phyloP scores from a whole-genome alignment of 306 rosid genomes.

The Parietaria judaica region DNA sequence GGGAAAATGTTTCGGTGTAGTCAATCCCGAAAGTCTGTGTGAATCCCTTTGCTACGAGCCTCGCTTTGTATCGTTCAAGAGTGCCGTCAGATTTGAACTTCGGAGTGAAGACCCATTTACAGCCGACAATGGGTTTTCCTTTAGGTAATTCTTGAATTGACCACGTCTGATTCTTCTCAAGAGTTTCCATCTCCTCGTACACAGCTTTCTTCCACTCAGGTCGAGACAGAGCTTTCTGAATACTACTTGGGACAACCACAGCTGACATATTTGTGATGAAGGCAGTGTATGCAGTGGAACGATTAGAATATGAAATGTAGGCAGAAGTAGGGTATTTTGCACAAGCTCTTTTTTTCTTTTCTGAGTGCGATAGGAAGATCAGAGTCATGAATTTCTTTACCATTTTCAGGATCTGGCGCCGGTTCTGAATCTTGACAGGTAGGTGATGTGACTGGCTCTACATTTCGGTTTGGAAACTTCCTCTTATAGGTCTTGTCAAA shows the following conservation, averaged over 20 bases:
- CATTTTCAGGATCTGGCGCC: not conserved
- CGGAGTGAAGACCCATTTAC: not conserved
- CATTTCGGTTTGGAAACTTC: no score
- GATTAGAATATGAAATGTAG: not conserved
- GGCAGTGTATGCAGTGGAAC: not conserved
- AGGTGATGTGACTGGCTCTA: not conserved
- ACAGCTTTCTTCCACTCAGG: not conserved
- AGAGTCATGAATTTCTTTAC: not conserved
- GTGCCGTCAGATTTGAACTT: not conserved
- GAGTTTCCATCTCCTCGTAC: not conserved
- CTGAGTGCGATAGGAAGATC: not conserved
- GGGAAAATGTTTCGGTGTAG: not conserved
- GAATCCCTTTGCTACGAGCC: constrained; percentile 1
- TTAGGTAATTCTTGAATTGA: not conserved
- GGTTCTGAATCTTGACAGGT: not conserved
- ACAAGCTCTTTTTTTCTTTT: not conserved
- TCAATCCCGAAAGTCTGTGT: constrained; percentile 10
- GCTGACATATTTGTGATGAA: not conserved
- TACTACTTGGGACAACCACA: not conserved
- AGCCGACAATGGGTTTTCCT: not conserved
- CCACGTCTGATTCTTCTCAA: not conserved
- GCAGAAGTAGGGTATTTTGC: not conserved
- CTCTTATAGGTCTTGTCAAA: no score
- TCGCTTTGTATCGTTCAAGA: not conserved
- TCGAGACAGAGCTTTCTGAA: not conserved